Evolutionary conservation across 2,329 filamentous ascomycete genomes (phyloP).

Genomic region (Talaromyces sp.): DNA sequence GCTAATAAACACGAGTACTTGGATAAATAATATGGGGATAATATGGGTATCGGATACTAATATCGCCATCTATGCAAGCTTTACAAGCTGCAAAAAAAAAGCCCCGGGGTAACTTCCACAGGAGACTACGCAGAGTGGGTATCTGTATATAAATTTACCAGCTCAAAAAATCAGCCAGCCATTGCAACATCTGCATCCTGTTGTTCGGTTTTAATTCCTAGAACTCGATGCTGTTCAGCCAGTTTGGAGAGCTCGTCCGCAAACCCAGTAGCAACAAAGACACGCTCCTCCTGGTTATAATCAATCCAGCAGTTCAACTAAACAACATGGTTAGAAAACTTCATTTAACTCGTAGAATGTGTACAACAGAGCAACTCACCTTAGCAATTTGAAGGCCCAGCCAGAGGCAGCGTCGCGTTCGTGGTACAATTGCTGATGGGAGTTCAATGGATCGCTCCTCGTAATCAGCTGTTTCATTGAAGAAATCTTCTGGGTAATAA

Average conservation of each 20-base stretch:
- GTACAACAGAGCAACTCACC: slow-evolving; percentile 24
- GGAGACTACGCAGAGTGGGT: neutral
- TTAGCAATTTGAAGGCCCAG: slow-evolving; percentile 39
- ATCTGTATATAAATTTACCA: neutral
- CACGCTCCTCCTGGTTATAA: slow-evolving; percentile 24
- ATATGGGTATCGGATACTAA: no score
- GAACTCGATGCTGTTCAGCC: slow-evolving; percentile 5
- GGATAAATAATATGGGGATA: no score
- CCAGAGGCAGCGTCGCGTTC: slow-evolving; percentile 49
- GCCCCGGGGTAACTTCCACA: neutral
- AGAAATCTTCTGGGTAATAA: slow-evolving; percentile 48
- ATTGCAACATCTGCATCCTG: neutral
- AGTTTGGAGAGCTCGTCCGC: slow-evolving; percentile 20
- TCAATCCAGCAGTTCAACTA: slow-evolving; percentile 36
- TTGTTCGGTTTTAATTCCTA: neutral
- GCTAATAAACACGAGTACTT: no score
- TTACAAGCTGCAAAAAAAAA: neutral
- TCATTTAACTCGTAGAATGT: no score
- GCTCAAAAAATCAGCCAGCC: neutral
- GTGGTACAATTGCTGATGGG: slow-evolving; percentile 41
- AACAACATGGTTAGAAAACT: neutral
- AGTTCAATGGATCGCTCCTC: slow-evolving; percentile 50
- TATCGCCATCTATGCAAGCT: no score
- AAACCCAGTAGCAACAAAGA: slow-evolving; percentile 28
- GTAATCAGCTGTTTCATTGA: slow-evolving; percentile 46